Evolutionary conservation across 306 rosid species (phyloP).

Genomic region (Cucurbita ficifolia): DNA sequence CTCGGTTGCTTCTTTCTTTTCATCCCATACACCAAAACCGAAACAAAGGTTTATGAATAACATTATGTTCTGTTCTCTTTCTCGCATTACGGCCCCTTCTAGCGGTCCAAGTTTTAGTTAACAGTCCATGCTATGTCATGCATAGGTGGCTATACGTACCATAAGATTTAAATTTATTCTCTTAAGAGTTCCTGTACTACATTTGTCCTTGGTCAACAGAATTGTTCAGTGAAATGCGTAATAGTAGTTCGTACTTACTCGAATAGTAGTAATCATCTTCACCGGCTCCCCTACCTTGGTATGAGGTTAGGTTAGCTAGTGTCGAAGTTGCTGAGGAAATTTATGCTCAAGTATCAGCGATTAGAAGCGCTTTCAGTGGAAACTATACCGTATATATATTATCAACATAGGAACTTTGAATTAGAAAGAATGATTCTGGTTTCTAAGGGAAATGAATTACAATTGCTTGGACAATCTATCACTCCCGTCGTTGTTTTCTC

Average conservation of each 20-base stretch:
- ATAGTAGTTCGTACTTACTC: not conserved
- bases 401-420: not conserved
- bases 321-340: not conserved
- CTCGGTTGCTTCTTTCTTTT: not conserved
- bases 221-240: not conserved
- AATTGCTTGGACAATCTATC: not conserved
- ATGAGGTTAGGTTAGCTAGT: not conserved
- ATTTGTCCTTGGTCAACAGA: not conserved
- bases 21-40: not conserved
- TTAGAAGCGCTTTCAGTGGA: not conserved
- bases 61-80: not conserved
- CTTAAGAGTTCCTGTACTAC: not conserved
- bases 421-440: constrained; percentile 1
- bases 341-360: not conserved
- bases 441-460: not conserved
- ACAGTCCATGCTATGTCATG: not conserved
- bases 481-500: not conserved
- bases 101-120: not conserved
- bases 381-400: not conserved
- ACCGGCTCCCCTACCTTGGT: not conserved
- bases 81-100: not conserved
- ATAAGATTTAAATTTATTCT: too few relatives aligned
- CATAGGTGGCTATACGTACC: too few relatives aligned
- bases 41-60: not conserved
- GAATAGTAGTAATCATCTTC: not conserved